Evolutionary conservation across 2,329 filamentous ascomycete genomes (phyloP).

Genomic region (Dactylellina drechsleri): DNA sequence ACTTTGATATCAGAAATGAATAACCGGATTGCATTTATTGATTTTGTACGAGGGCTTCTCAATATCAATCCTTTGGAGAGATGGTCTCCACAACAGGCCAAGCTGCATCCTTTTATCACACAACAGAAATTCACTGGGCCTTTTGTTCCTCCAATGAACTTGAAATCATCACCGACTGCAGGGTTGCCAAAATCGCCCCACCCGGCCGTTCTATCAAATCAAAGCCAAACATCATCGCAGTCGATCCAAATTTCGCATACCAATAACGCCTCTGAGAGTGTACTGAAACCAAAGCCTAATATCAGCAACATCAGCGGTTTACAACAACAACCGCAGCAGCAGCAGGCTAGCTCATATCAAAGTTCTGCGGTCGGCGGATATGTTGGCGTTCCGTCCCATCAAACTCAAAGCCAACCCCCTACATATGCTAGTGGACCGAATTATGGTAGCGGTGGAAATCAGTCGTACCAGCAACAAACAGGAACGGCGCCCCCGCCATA

Average conservation of each 20-base stretch:
- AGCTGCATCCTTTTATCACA: slow-evolving; percentile 97
- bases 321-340: slow-evolving; percentile 4
- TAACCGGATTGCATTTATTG: slow-evolving; percentile 95
- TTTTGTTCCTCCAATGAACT: slow-evolving; percentile 95
- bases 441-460: slow-evolving; percentile 59
- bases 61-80: slow-evolving; percentile 95
- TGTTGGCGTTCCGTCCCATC: slow-evolving; percentile 16
- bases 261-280: slow-evolving; percentile 47
- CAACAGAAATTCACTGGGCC: slow-evolving; percentile 96
- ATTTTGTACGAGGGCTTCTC: slow-evolving; percentile 91
- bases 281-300: slow-evolving; percentile 83
- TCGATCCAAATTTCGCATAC: slow-evolving; percentile 74
- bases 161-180: slow-evolving; percentile 78
- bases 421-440: slow-evolving; percentile 51
- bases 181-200: slow-evolving; percentile 69
- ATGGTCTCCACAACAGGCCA: slow-evolving; percentile 98
- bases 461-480: slow-evolving; percentile 55
- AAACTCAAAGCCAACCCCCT: slow-evolving; percentile 39
- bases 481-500: slow-evolving; percentile 47
- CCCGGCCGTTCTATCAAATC: slow-evolving; percentile 51
- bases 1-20: slow-evolving; percentile 80
- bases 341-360: slow-evolving; percentile 44
- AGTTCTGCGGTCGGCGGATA: slow-evolving; percentile 45
- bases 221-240: slow-evolving; percentile 72
- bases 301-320: slow-evolving; percentile 7